Evolutionary conservation across 2,329 filamentous ascomycete genomes (phyloP).

Genomic region (Delphinella strobiligena): DNA sequence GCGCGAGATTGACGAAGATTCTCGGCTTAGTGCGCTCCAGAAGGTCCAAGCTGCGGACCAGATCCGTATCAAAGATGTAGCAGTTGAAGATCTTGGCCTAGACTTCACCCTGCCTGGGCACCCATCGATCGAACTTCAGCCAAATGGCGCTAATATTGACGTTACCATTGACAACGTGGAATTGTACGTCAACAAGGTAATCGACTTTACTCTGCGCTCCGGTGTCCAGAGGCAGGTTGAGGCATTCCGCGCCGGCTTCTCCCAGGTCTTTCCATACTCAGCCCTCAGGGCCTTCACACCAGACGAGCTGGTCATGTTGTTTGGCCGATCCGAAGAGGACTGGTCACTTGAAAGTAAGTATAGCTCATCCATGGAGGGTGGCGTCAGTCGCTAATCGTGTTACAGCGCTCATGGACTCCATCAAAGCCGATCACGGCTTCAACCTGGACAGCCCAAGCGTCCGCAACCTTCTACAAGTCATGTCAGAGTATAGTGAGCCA

Average conservation of each 20-base stretch:
- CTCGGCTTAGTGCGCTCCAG: constrained; percentile 50
- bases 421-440: constrained; percentile 96
- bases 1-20: constrained; percentile 66
- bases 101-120: constrained; percentile 95
- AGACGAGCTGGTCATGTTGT: constrained; percentile 86
- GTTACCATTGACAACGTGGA: constrained; percentile 91
- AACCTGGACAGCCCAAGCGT: constrained; percentile 98
- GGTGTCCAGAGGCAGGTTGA: constrained; percentile 84
- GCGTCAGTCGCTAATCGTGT: constrained; percentile 21
- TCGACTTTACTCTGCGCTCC: constrained; percentile 80
- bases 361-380: too few species aligned
- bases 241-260: constrained; percentile 83
- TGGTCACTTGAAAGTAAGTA: constrained; percentile 90
- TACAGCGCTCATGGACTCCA: constrained; percentile 84
- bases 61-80: constrained; percentile 63
- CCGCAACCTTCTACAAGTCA: constrained; percentile 80
- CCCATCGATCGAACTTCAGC: constrained; percentile 68
- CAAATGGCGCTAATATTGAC: constrained; percentile 58
- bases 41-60: constrained; percentile 59
- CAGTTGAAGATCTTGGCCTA: constrained; percentile 74
- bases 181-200: constrained; percentile 73
- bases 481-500: constrained; percentile 69
- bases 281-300: constrained; percentile 89
- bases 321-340: constrained; percentile 85
- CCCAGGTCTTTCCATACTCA: constrained; percentile 90